Percentiles rank a stretch among this genome's conserved stretches.
These are phyloP conservation scores for Solidago caesia DNA, from an alignment of 129 eudicot species.

Conservation along the genomic window DNA sequence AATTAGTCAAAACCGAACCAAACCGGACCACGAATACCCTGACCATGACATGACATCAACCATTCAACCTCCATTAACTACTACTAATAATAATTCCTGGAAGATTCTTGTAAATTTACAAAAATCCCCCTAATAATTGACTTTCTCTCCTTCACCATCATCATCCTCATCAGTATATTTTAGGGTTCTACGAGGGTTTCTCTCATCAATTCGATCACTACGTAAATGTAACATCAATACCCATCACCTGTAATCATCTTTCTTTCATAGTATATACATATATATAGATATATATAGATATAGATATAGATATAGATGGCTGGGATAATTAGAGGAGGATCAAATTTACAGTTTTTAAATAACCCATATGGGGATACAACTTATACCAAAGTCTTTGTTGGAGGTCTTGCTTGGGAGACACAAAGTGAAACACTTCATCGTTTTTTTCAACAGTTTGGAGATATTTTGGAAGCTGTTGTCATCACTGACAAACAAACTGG, in stretches of 20 bases:
- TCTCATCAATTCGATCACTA: conserved; percentile 19
- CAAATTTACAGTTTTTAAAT: conserved; percentile 43
- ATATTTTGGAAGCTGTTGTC: conserved; percentile 61
- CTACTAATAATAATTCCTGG: conserved; percentile 29
- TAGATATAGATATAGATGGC: conserved; percentile 29
- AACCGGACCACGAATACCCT: too few species aligned
- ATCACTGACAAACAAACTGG: conserved; percentile 57
- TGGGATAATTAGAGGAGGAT: conserved; percentile 45
- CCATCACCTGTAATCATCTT: conserved; percentile 17
- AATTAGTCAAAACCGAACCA: too few species aligned
- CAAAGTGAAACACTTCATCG: conserved; percentile 51
- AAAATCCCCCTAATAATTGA: conserved; percentile 15
- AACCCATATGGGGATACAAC: conserved; percentile 48
- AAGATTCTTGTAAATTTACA: conserved; percentile 30
- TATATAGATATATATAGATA: conserved; percentile 3
- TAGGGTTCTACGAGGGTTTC: conserved; percentile 52
- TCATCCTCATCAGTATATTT: background rate
- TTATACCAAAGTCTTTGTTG: conserved; percentile 55
- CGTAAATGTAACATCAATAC: conserved; percentile 3
- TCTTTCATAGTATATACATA: conserved; percentile 9
- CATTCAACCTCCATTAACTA: conserved; percentile 32
- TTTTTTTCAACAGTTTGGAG: conserved; percentile 55
- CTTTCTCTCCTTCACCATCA: conserved; percentile 15
- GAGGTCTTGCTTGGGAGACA: conserved; percentile 66
- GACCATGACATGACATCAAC: conserved; percentile 21